Base-by-base conservation (phyloP, 106 monocot species). In the Amphibolis antarctica region DNA sequence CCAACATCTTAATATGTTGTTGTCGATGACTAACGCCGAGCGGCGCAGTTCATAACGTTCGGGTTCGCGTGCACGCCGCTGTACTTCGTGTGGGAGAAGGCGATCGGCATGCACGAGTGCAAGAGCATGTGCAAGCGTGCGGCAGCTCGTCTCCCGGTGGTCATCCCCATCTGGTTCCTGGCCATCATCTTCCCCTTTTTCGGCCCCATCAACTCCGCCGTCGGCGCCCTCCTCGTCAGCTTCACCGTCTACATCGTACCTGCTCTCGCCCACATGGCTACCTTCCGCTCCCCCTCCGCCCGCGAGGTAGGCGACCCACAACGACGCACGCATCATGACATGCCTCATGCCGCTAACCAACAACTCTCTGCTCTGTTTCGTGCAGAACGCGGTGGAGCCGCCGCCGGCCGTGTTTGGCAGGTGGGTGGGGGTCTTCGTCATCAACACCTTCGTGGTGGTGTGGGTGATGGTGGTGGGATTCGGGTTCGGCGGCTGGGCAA, bases 151-250 rank as follows among this genome's bases (percentile, higher is more conserved):
- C 79, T 93, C 18, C 93, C 93, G 11, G 93, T 93, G 17, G 93
- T 93, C 12, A 43, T 93, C 4, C 93, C 93, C 27, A 89, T 93
- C 25, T 94, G 93, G 93, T 94, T 94, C 65, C 71, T 94, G 28
- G 93, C 93, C 36, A 89, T 94, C 69, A 86, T 94, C n/a, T 94
- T 94, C 73, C 93, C 93, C 9, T 94, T 94, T 77, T 94, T 94
- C 70, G 93, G 93, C 0, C 93, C 93, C 58, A 94, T 94, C 66
- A 94, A 94, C 71, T 94, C 93, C 47, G 77, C 89, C 23, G 93
- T 94, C 25, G 93, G 93, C 13, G 62, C 93, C 5, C 75, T 94
- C 45, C 81, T 94, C 51, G 93, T 94, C 26, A 89, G 86, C 77
- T 94, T 94, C 81, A 94, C 93, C 15, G 93, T 94, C 59, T 94